Evolutionary conservation across 2,329 filamentous ascomycete genomes (phyloP).

Genomic region (Aspergillus arachidicola): DNA sequence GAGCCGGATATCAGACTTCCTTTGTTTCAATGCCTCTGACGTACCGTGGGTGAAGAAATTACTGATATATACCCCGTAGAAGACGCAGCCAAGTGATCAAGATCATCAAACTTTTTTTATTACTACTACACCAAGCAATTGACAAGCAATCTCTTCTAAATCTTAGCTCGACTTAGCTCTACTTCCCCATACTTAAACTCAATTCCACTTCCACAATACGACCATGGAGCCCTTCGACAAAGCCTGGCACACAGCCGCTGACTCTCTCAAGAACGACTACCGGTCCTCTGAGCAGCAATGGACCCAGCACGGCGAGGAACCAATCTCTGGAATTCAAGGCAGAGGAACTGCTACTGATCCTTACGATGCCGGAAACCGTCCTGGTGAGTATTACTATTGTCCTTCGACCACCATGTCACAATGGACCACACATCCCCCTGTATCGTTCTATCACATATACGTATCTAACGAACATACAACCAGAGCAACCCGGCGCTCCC

Average conservation of each 20-base stretch:
- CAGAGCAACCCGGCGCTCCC: slow-evolving; percentile 34
- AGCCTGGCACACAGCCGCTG: slow-evolving; percentile 53
- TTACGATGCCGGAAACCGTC: slow-evolving; percentile 77
- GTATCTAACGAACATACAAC: slow-evolving; percentile 1
- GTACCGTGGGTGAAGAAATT: neutral
- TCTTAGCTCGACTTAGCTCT: neutral
- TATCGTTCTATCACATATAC: neutral
- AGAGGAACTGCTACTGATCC: slow-evolving; percentile 70
- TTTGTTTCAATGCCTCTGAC: neutral
- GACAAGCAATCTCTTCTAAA: neutral
- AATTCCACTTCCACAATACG: neutral
- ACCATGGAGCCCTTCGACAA: slow-evolving; percentile 66
- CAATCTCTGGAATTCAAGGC: slow-evolving; percentile 70
- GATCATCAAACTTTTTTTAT: neutral
- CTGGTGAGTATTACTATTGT: slow-evolving; percentile 47
- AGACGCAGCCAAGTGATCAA: neutral
- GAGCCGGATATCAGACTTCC: neutral
- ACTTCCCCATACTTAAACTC: neutral
- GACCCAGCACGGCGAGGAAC: slow-evolving; percentile 58
- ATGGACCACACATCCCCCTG: neutral
- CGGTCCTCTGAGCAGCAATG: slow-evolving; percentile 22
- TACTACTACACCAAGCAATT: neutral
- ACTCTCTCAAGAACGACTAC: slow-evolving; percentile 52
- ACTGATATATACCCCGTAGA: neutral
- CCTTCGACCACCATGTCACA: neutral